Base-by-base conservation (phyloP, 129 eudicot genomes). In the Ambrosia trifida region DNA sequence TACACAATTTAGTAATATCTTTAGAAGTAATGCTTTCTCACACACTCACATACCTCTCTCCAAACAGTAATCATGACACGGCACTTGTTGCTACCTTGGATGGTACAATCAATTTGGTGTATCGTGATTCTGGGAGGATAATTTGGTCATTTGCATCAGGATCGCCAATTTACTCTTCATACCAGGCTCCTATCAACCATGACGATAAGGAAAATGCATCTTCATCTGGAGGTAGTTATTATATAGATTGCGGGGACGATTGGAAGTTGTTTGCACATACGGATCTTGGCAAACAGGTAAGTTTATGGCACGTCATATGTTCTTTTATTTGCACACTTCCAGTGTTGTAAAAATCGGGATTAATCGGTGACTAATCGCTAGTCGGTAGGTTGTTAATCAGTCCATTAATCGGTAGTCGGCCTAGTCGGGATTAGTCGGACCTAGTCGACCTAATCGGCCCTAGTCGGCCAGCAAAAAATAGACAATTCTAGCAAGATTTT, bases 101-200 rank as follows among this genome's bases (percentile, higher is more conserved):
- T 81, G 98, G 98, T 32, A 83, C 86, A 44, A 80, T 94, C 56
- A 72, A 79, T 79, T 59, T 89, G 76, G 68, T 87, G 73, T 88
- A 85, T 35, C 85, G 73, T 30, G 79, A 79, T 57, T 82, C 96
- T 10, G 65, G 76, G 58, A 87, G 83, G 80, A 73, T 83, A 11
- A 72, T 94, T 50, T 94, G 97, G 98, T 94, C 98, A 44, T 84
- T 87, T 77, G 54, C 90, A 56, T 83, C 98, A 60, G 97, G 98
- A 38, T 69, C 82, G 3, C 66, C 89, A 66, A 85, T 94, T 50
- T 94, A 94, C 88, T 85, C 91, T 69, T 89, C 98, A 11, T 87
- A 83, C 78, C 98, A 89, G 70, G 84, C 92, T 72, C 83, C 93
- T 41, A 43, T 71, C 46, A 58, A 46, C 47, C 76, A 76, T 35